Percentiles rank a stretch among this genome's conserved stretches.
These are phyloP conservation scores for Penicillium sp. DNA, from an alignment of 2,329 filamentous ascomycete genomes.

Conservation along the genomic window DNA sequence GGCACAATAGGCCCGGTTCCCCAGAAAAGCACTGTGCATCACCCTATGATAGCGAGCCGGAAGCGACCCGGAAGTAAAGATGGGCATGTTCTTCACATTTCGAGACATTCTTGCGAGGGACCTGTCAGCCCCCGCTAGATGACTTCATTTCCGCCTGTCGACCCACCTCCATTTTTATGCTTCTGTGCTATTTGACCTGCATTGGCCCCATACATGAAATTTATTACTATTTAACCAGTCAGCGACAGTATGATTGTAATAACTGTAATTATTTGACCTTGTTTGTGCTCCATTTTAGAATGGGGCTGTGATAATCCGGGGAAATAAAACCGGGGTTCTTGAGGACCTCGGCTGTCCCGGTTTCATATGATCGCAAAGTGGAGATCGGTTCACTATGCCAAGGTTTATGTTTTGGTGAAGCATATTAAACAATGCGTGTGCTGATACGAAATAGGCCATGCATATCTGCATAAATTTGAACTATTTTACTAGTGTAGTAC, in stretches of 20 bases:
- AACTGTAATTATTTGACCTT: no score
- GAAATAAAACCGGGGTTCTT: not conserved
- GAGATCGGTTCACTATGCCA: not conserved
- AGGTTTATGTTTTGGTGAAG: not conserved
- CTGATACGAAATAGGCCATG: not conserved
- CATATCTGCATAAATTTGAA: no score
- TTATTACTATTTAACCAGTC: not conserved
- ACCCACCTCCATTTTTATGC: not conserved
- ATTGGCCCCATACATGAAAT: not conserved
- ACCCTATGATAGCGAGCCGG: conserved; percentile 1
- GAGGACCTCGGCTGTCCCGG: conserved; percentile 1
- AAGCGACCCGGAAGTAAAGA: not conserved
- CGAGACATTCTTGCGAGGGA: conserved; percentile 18
- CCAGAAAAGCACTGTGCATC: not conserved
- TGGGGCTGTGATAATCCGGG: not conserved
- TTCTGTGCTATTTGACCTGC: not conserved
- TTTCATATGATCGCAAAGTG: conserved; percentile 3
- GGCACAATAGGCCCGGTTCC: conserved; percentile 5
- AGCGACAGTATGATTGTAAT: not conserved
- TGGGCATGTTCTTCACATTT: conserved; percentile 3
- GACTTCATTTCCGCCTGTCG: not conserved
- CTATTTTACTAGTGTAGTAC: no score
- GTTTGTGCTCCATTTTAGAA: no score
- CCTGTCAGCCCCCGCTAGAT: conserved; percentile 13
- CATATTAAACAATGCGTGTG: no score